Percentiles rank a stretch among this genome's conserved stretches.
Evolutionary conservation across 345 rosid species (phyloP).

Genomic region (Corymbia maculata): DNA sequence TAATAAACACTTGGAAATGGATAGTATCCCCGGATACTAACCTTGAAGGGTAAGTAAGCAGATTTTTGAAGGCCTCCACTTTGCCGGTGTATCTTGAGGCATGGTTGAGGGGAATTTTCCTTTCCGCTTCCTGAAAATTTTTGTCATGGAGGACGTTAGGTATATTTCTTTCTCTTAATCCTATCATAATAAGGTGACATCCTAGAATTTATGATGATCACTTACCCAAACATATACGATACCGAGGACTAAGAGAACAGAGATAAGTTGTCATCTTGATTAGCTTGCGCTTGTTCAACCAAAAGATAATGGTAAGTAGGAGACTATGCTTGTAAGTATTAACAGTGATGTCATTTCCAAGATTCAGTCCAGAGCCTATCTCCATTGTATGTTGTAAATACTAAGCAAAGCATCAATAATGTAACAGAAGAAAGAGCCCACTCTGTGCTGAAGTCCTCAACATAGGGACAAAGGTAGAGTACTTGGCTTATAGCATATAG

Average conservation of each 20-base stretch:
- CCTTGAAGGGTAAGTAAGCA: constrained; percentile 95
- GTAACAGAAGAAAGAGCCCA: constrained; percentile 84
- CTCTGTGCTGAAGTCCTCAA: constrained; percentile 64
- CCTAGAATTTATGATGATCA: neutral
- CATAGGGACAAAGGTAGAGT: constrained; percentile 82
- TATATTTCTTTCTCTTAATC: too few relatives aligned
- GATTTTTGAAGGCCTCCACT: too few relatives aligned
- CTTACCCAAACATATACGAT: constrained; percentile 96
- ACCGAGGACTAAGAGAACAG: constrained; percentile 76
- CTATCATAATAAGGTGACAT: neutral
- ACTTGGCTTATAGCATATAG: constrained; percentile 88
- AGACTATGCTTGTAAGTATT: constrained; percentile 86
- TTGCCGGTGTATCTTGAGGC: too few relatives aligned
- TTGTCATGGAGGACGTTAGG: too few relatives aligned
- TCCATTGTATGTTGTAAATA: constrained; percentile 78
- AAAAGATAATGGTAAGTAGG: constrained; percentile 92
- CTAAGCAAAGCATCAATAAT: constrained; percentile 73
- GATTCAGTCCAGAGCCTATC: constrained; percentile 81
- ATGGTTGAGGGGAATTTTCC: too few relatives aligned
- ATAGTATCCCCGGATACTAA: constrained; percentile 6
- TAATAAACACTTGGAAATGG: neutral
- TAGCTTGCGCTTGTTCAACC: constrained; percentile 81
- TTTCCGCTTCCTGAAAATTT: too few relatives aligned
- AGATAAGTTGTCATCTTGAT: constrained; percentile 78
- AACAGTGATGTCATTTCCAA: constrained; percentile 92